These are phyloP conservation scores for Chaetomium cochliodes DNA, from an alignment of 495 filamentous ascomycete species.

Conservation along the genomic window DNA sequence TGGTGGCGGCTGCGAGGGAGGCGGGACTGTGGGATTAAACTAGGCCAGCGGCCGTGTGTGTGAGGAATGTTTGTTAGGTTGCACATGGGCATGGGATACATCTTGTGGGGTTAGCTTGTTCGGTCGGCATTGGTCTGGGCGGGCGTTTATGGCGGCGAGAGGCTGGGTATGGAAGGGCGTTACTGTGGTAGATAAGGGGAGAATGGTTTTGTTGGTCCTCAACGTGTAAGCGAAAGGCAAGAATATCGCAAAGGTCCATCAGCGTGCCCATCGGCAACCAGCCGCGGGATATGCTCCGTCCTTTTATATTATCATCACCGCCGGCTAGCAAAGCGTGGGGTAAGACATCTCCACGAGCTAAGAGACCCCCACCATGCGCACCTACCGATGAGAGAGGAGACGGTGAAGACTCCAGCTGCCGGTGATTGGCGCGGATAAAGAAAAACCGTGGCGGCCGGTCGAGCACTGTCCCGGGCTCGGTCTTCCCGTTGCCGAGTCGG, in stretches of 20 bases:
- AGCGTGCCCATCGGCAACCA: background rate
- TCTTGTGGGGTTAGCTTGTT: background rate
- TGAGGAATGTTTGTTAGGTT: background rate
- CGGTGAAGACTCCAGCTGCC: background rate
- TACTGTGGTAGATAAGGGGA: no score
- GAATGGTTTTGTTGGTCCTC: no score
- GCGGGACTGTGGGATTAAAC: background rate
- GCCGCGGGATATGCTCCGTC: background rate
- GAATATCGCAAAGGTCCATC: background rate
- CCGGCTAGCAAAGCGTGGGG: conserved; percentile 1
- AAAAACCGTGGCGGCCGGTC: background rate
- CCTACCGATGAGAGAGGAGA: no score
- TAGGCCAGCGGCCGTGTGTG: no score
- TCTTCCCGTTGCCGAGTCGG: conserved; percentile 20
- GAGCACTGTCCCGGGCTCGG: conserved; percentile 18
- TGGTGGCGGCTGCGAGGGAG: background rate
- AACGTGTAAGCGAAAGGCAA: background rate
- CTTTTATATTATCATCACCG: background rate
- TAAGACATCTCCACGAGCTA: background rate
- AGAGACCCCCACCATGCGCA: background rate
- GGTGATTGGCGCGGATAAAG: conserved; percentile 23
- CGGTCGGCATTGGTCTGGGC: background rate
- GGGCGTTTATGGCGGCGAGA: conserved; percentile 2
- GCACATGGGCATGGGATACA: background rate
- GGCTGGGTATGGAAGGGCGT: background rate